A percentile compares a stretch with the other conserved stretches of the same genome.
These are phyloP conservation scores for Hydnomerulius pinastri DNA, from an alignment of 768 basidiomycete genomes.

Conservation along the genomic window DNA sequence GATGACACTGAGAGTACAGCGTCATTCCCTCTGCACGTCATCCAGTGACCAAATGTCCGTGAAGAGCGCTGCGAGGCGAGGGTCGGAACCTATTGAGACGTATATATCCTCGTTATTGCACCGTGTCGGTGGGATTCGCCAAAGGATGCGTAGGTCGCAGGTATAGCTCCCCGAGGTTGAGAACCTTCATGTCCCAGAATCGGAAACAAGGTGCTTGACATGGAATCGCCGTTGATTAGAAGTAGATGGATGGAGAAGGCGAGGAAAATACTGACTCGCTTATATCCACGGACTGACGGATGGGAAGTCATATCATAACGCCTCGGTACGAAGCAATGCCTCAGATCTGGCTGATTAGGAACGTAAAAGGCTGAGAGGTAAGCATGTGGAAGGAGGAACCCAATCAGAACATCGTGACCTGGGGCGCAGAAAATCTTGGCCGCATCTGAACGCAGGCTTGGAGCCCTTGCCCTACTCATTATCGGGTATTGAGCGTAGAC, in stretches of 20 bases:
- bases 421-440: too few species aligned
- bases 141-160: background rate
- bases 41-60: slow-evolving; percentile 18
- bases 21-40: background rate
- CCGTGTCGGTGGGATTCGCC: slow-evolving; percentile 1
- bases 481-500: too few species aligned
- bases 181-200: background rate
- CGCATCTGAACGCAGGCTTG: too few species aligned
- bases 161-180: background rate
- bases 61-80: slow-evolving; percentile 14
- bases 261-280: slow-evolving; percentile 5
- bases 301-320: slow-evolving; percentile 1
- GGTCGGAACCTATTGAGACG: background rate
- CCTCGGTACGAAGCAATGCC: slow-evolving; percentile 10
- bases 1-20: background rate
- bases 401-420: too few species aligned
- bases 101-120: background rate
- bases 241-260: too few species aligned
- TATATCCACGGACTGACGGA: slow-evolving; percentile 31
- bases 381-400: too few species aligned
- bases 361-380: slow-evolving; percentile 6
- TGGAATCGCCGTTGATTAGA: background rate
- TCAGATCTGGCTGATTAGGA: background rate
- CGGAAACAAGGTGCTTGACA: background rate
- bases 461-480: too few species aligned